phyloP scores from a whole-genome alignment of 2,329 filamentous ascomycete species.

The Trichoderma guizhouense region DNA sequence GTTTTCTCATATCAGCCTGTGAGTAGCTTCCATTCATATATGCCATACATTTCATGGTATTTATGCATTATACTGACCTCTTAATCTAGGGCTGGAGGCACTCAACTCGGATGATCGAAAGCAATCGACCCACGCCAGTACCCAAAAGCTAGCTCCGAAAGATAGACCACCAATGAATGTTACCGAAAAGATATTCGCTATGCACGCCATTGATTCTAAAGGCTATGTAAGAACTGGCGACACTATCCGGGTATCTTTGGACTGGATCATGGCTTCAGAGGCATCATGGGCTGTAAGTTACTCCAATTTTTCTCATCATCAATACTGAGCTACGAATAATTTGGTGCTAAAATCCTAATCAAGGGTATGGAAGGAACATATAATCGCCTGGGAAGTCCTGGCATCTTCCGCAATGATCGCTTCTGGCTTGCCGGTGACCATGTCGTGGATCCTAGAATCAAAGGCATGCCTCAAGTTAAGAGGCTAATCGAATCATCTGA shows the following conservation, averaged over 20 bases:
- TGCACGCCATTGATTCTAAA: slow-evolving; percentile 37
- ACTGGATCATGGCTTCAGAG: slow-evolving; percentile 47
- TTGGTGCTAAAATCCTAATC: background rate
- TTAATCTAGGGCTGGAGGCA: background rate
- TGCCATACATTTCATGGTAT: background rate
- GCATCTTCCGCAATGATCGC: slow-evolving; percentile 47
- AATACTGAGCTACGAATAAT: background rate
- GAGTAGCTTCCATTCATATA: background rate
- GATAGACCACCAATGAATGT: slow-evolving; percentile 38
- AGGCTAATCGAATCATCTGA: slow-evolving; percentile 37
- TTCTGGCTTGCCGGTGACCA: slow-evolving; percentile 51
- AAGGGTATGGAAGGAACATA: slow-evolving; percentile 41
- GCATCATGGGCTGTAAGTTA: slow-evolving; percentile 34
- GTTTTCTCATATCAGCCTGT: slow-evolving; percentile 13
- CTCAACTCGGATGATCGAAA: slow-evolving; percentile 14
- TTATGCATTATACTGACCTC: background rate
- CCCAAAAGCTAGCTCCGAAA: background rate
- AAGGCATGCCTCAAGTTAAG: slow-evolving; percentile 34
- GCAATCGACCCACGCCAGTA: background rate
- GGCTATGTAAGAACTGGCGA: slow-evolving; percentile 37
- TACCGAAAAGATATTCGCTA: slow-evolving; percentile 44
- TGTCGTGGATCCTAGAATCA: slow-evolving; percentile 43
- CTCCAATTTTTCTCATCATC: too few relatives aligned
- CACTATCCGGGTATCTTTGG: slow-evolving; percentile 40
- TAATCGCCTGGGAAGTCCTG: slow-evolving; percentile 37